phyloP scores from a whole-genome alignment of 805 yeast genomes.

The Yarrowia porcina region DNA sequence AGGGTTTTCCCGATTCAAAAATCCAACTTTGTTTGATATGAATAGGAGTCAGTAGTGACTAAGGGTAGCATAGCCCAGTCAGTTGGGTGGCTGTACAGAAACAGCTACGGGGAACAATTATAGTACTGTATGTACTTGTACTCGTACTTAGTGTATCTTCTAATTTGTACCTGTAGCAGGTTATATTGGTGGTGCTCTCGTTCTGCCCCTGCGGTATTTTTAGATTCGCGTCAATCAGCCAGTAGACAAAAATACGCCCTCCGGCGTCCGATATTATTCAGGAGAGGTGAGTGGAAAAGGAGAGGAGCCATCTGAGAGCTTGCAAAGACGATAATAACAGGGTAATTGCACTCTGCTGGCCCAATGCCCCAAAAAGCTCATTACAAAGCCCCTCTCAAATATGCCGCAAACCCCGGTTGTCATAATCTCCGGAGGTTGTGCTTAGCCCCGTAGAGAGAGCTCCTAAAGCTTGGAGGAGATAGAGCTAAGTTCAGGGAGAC shows the following conservation, averaged over 20 bases:
- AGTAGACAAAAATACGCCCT: background rate
- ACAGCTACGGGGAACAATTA: too few relatives aligned
- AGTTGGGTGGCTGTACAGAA: too few relatives aligned
- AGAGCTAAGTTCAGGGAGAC: background rate
- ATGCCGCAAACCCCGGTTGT: background rate
- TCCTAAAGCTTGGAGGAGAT: slow-evolving; percentile 3
- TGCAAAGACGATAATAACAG: too few relatives aligned
- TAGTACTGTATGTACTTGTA: too few relatives aligned
- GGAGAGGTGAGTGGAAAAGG: background rate
- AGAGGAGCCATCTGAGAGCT: too few relatives aligned
- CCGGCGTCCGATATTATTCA: background rate
- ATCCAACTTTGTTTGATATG: background rate
- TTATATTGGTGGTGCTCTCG: too few relatives aligned
- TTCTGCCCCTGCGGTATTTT: slow-evolving; percentile 24
- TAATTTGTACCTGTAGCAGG: too few relatives aligned
- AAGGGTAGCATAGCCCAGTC: too few relatives aligned
- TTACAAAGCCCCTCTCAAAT: background rate
- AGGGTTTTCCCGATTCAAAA: background rate
- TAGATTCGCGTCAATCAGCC: slow-evolving; percentile 6
- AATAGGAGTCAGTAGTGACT: too few relatives aligned
- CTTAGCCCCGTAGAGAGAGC: background rate
- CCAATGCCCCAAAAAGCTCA: too few relatives aligned
- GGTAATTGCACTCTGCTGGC: too few relatives aligned
- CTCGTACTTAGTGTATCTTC: too few relatives aligned
- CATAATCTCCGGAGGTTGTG: background rate